Base-by-base conservation (phyloP, 192 early-diverging fungal genomes). In the Coemansia sp. region DNA sequence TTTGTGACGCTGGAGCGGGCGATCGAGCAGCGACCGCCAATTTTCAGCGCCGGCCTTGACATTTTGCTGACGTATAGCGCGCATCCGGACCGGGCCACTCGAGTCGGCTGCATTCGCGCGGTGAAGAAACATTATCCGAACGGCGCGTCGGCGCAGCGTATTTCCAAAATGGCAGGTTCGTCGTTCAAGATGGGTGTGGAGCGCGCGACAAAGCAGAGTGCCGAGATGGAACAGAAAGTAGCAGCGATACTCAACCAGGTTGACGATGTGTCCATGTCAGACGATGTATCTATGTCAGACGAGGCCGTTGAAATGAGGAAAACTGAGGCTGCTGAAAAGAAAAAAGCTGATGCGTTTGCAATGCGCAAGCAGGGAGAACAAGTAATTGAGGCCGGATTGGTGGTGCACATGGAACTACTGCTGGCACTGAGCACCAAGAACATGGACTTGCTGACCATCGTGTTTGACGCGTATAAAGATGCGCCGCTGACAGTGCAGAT, bases 391-490 rank as follows among this genome's bases (percentile, higher is more conserved):
- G 45, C 22, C 21, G 35, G 15, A 10, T 19, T 81, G 59, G 65
- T 74, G 14, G 21, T 47, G 10, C 71, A 75, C 38, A 39, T 65
- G 12, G 72, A 81, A 64, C 65, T 75, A 4, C 43, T 74, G n/a
- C 27, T 81, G 51, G 78, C 78, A 10, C 69, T 81, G 58, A 68
- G 78, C 43, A 72, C 78, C 11, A 73, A 73, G 59, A 81, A 81
- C 23, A 60, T 69, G 41, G 60, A 69, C 15, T 59, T 81, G 19
- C 48, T 75, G 5, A 23, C 39, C 11, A 41, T 60, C 5, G 57
- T 81, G 48, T 68, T 81, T 37, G 62, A 61, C 5, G 67, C 54
- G 19, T 81, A 72, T 35, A 54, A 56, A 12, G 7, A 38, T 1
- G 57, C 37, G 14, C 52, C 65, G 2, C 27, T 24, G 48, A 43